Evolutionary conservation across 225 moss, liverwort and hornwort species (phyloP), one percentile per base, ranked within the genome.

Genomic region (Polytrichum commune): DNA sequence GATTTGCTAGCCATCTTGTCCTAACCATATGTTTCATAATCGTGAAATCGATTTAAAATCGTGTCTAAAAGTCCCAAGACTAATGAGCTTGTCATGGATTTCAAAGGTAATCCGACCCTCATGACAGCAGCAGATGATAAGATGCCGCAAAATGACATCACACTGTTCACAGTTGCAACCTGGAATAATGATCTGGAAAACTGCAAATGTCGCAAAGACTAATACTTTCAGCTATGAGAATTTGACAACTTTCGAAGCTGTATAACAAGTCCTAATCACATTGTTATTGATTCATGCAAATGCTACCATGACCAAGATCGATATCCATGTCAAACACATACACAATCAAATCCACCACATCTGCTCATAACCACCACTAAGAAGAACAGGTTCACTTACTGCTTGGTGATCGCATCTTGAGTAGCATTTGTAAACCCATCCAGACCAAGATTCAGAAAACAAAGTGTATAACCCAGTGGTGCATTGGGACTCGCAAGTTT

Each of bases 391-490:
- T 13, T 23, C 7, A 4, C n/a, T 9, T 89, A 98, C 98, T 78
- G 84, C 69, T 76, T 74, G 19, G 91, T 95, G 54, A 98, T 91
- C 46, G 95, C 69, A 81, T 98, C 98, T 82, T 98, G 95, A 2
- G 94, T 91, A 10, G 98, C 90, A 78, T 98, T 98, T 6, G 98
- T 98, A 28, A 93, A 98, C 30, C 98, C 98, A 76, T 98, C 98
- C 70, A 98, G 74, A 16, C 78, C 90, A 22, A 98, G 88, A 76
- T 98, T 98, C 63, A 93, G 10, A 46, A 98, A 84, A 78, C 95
- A 95, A 33, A 98, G 88, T 10, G 84, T 77, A 64, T 98, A 98
- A 74, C 98, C 98, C 75, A 84, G 80, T 13, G 95, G 92, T 46
- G 92, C 91, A 73, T 98, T 89, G 19, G 98, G 95, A 69, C 81